Base-by-base conservation (phyloP, 1,284 basidiomycete species). In the Sporisorium iseilematis-ciliati region DNA sequence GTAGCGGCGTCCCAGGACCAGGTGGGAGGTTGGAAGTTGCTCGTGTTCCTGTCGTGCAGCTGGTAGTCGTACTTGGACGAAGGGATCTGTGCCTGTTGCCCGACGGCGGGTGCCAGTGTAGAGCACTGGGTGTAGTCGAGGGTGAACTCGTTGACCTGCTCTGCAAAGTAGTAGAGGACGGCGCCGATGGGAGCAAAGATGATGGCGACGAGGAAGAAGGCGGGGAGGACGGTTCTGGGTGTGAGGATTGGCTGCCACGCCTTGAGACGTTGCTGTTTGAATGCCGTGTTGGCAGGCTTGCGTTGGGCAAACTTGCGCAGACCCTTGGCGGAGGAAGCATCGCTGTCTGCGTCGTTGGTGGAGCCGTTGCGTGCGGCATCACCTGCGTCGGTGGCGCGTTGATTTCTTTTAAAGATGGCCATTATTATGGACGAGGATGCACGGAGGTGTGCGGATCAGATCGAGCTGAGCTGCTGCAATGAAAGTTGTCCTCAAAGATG, bases 211-310 rank as follows among this genome's bases (percentile, higher is more conserved):
- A 97, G 90, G 87, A 99, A 97, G 57, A 99, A 90, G 2, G 95
- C 96, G 6, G 97, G 97, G 12, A 99, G 89, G 16, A 99, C 97
- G 1, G 95, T 96, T 86, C 94, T 94, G 3, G 97, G 97, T 0
- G 96, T 98, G 45, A 99, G 89, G 84, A 99, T 97, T 20, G 97
- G 97, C 89, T 99, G 97, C 97, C 97, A 99, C 82, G 97, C 97
- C 88, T 98, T 98, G 84, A 99, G 90, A 63, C 97, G 93, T 87
- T 99, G 97, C 86, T 99, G 97, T 88, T 97, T 98, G 90, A 98
- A 97, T 48, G 96, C 96, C 56, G 96, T 99, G 87, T 98, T 84
- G 45, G 82, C 77, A 7, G 82, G 82, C 52, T 81, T 80, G 52
- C 82, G 74, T 54, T 80, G 74, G 21, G 80, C 76, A 61, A 77